phyloP scores from a whole-genome alignment of 163 green algal species.

The Volvox carteri region DNA sequence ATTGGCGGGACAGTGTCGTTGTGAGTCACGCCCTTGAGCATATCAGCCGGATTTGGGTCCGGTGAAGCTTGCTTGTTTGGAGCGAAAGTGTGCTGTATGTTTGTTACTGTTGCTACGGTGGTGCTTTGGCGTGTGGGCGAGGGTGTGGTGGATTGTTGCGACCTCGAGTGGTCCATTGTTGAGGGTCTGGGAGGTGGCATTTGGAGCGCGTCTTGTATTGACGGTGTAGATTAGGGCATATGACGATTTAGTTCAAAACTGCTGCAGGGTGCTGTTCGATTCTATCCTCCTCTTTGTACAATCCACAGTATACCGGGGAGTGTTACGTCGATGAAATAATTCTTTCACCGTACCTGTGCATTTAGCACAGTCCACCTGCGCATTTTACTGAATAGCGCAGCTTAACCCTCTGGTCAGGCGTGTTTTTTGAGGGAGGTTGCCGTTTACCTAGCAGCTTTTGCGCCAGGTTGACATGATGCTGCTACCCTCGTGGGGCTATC shows the following conservation, averaged over 20 bases:
- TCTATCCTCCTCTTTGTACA: background rate
- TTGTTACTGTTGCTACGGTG: background rate
- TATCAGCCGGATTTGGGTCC: background rate
- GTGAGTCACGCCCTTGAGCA: background rate
- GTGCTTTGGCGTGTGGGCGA: background rate
- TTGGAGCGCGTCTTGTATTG: background rate
- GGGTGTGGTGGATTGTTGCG: background rate
- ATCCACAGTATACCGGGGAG: background rate
- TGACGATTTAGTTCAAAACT: background rate
- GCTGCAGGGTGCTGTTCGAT: background rate
- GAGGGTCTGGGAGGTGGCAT: background rate
- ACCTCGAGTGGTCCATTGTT: background rate
- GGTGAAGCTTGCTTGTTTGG: conserved; percentile 9
- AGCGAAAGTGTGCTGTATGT: background rate
- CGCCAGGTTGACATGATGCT: too few species aligned
- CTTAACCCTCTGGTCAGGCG: background rate
- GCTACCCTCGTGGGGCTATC: too few species aligned
- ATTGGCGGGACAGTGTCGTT: conserved; percentile 19
- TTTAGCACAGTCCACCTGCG: background rate
- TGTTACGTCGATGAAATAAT: background rate
- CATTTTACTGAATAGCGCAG: background rate
- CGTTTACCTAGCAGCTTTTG: too few species aligned
- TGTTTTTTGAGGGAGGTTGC: too few species aligned
- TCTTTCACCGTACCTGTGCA: background rate
- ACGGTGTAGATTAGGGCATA: background rate